Base-by-base conservation (phyloP, 768 basidiomycete species). In the Cytidiella melzeri region DNA sequence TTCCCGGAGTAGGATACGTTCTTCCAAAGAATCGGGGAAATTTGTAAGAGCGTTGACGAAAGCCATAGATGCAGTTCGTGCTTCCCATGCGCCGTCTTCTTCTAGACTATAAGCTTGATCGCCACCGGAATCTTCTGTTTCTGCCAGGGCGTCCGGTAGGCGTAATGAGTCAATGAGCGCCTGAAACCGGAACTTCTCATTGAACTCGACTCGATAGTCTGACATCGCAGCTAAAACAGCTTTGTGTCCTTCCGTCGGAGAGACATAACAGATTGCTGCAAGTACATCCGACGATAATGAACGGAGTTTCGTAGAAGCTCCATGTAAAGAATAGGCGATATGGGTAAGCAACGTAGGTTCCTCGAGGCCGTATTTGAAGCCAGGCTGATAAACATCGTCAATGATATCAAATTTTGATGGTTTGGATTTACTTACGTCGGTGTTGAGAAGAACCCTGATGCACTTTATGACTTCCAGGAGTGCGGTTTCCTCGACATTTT, bases 111-210 rank as follows among this genome's bases (percentile, higher is more conserved):
- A 68, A 13, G 69, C 69, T 48, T 72, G 67, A 2, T 63, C 65
- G 47, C 57, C 56, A 1, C 65, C 61, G 19, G 53, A 64, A 64
- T 47, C 52, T 37, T 45, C 72, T 61, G 55, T 76, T 61, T 48
- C 61, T 20, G 71, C 70, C 41, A 61, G 53, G 15, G 30, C 15
- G 43, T 83, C 80, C 1, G 76, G 72, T 7, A 83, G 62, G 12
- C 74, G 75, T 40, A 95, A 69, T 6, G 78, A 78, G 0, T 70
- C 68, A 7, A 96, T 73, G 19, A 95, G 69, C 21, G 75, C 79
- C 57, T 92, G 81, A 58, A 96, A 94, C 4, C 93, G 83, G 57
- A 88, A 89, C 3, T 72, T 61, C 54, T 94, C 91, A 23, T 81
- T 79, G 55, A 73, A 81, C 27, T 75, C 75, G 43, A 90, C 64